These are phyloP conservation scores for Blastocystis sp. DNA, from an alignment of 352 stramenopile genomes.

Conservation along the genomic window DNA sequence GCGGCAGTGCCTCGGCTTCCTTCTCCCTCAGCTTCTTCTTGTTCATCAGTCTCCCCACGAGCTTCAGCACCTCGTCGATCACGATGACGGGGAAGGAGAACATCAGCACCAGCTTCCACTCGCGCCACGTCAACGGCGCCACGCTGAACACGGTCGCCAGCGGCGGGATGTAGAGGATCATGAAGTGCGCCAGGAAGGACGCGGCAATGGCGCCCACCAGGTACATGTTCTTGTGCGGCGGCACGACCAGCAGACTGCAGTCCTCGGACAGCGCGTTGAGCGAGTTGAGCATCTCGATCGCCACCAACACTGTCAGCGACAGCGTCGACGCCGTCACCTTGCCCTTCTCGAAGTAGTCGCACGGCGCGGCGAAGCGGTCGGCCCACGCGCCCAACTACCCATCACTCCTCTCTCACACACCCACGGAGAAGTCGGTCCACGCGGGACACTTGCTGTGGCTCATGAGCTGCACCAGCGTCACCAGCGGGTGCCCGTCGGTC, in stretches of 20 bases:
- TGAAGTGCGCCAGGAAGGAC: slow-evolving; percentile 78
- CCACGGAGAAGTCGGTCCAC: slow-evolving; percentile 35
- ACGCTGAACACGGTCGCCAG: slow-evolving; percentile 87
- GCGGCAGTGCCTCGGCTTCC: slow-evolving; percentile 10
- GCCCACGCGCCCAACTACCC: slow-evolving; percentile 26
- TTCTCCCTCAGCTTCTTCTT: background rate
- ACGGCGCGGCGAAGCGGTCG: background rate
- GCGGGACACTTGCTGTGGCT: slow-evolving; percentile 12
- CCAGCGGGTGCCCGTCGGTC: slow-evolving; percentile 31
- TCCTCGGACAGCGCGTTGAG: slow-evolving; percentile 81
- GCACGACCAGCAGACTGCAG: slow-evolving; percentile 80
- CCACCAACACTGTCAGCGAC: slow-evolving; percentile 87
- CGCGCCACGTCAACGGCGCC: slow-evolving; percentile 83
- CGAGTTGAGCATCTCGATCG: slow-evolving; percentile 91
- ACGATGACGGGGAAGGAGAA: slow-evolving; percentile 88
- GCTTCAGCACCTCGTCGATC: slow-evolving; percentile 80
- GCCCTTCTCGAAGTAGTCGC: slow-evolving; percentile 86
- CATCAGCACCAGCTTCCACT: slow-evolving; percentile 85
- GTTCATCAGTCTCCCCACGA: slow-evolving; percentile 6
- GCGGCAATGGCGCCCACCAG: slow-evolving; percentile 83
- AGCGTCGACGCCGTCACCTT: slow-evolving; percentile 87
- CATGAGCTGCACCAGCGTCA: slow-evolving; percentile 20
- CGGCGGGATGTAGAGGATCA: slow-evolving; percentile 88
- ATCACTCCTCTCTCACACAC: slow-evolving; percentile 4
- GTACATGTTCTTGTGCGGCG: slow-evolving; percentile 88